Percentiles rank a stretch among this genome's conserved stretches.
Conservation (phyloP, 306 rosid species). For the Castanea mollissima region DNA sequence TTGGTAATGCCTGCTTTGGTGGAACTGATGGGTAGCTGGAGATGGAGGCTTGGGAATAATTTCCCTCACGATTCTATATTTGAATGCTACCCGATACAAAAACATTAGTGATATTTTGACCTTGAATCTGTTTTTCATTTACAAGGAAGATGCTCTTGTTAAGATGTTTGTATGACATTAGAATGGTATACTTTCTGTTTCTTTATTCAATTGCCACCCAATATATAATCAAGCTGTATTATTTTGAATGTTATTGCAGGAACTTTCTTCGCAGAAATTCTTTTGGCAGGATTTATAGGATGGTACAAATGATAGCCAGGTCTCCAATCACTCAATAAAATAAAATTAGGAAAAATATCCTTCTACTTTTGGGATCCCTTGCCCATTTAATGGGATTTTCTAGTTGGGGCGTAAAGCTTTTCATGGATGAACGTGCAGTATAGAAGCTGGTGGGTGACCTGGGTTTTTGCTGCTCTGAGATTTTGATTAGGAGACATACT, state of each 20-base stretch:
- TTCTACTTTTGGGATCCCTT: constrained; percentile 35
- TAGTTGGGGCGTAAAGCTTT: constrained; percentile 31
- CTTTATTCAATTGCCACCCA: neutral
- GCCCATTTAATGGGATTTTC: constrained; percentile 27
- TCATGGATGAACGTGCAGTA: constrained; percentile 31
- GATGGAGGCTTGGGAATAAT: too few relatives aligned
- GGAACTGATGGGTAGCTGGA: too few relatives aligned
- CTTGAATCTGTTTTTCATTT: too few relatives aligned
- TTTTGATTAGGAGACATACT: constrained; percentile 32
- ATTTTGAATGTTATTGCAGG: constrained; percentile 39
- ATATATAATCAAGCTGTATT: neutral
- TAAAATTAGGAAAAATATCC: constrained; percentile 19
- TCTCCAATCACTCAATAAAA: constrained; percentile 36
- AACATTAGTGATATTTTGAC: too few relatives aligned
- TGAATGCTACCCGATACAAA: too few relatives aligned
- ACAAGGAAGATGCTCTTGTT: neutral
- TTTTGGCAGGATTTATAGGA: constrained; percentile 36
- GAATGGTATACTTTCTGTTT: neutral
- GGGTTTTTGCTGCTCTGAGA: constrained; percentile 39
- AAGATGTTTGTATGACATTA: neutral
- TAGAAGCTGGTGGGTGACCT: constrained; percentile 38
- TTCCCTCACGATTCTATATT: too few relatives aligned
- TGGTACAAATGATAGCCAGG: constrained; percentile 30
- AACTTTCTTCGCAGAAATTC: constrained; percentile 25
- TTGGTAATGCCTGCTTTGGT: too few relatives aligned